phyloP scores from a whole-genome alignment of 2,329 filamentous ascomycete species.

The Rhexocercosporidium sp. region DNA sequence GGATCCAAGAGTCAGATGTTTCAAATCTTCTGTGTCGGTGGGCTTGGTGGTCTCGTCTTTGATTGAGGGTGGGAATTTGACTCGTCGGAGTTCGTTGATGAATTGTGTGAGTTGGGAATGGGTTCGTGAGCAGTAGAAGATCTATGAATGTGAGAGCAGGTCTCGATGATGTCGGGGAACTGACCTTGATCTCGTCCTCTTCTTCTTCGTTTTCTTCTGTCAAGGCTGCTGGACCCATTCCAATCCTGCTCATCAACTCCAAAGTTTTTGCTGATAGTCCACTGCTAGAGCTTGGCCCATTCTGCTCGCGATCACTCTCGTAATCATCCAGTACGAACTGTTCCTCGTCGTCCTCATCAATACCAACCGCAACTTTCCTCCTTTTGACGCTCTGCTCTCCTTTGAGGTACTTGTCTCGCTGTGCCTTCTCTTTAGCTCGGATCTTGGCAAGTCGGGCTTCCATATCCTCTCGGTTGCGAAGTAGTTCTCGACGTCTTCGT shows the following conservation, averaged over 20 bases:
- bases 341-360: conserved; percentile 51
- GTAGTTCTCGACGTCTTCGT: conserved; percentile 58
- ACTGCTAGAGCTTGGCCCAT: conserved; percentile 42
- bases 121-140: conserved; percentile 76
- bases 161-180: not conserved
- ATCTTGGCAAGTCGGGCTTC: conserved; percentile 63
- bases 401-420: conserved; percentile 52
- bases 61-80: conserved; percentile 65
- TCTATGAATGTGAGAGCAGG: conserved; percentile 41
- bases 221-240: conserved; percentile 42
- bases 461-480: conserved; percentile 62
- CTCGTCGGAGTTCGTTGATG: conserved; percentile 67
- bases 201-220: conserved; percentile 54
- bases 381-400: conserved; percentile 53
- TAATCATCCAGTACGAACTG: conserved; percentile 72
- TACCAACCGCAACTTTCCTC: conserved; percentile 43
- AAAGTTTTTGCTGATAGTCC: conserved; percentile 65
- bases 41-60: conserved; percentile 42
- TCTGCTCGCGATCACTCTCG: conserved; percentile 62
- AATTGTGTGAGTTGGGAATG: conserved; percentile 77
- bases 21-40: conserved; percentile 58
- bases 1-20: conserved; percentile 71
- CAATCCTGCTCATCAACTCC: conserved; percentile 64
- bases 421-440: conserved; percentile 59
- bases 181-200: conserved; percentile 61